Percentiles rank a stretch among this genome's conserved stretches.
Evolutionary conservation across 768 basidiomycete species (phyloP).

Genomic region (Candolleomyces eurysporus): DNA sequence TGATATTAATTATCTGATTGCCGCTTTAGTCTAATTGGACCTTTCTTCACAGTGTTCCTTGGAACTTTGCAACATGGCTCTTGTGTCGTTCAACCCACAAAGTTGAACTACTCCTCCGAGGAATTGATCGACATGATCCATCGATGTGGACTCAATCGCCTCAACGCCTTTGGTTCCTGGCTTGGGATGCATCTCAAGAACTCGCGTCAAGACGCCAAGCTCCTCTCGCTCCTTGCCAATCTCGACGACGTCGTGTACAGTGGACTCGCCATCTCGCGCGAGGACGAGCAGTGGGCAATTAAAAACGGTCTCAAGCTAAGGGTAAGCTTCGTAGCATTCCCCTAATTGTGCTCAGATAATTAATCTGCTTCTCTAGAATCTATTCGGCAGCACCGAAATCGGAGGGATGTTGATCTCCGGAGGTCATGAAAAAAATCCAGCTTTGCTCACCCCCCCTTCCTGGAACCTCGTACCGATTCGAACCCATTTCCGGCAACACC

Average conservation of each 20-base stretch:
- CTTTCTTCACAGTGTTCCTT: conserved; percentile 54
- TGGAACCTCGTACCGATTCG: conserved; percentile 65
- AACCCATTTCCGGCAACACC: conserved; percentile 47
- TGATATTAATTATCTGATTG: conserved; percentile 22
- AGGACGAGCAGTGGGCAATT: conserved; percentile 73
- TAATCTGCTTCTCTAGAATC: conserved; percentile 49
- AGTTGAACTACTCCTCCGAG: conserved; percentile 59
- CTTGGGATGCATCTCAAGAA: conserved; percentile 61
- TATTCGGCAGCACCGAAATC: conserved; percentile 82
- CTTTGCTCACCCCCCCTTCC: conserved; percentile 57
- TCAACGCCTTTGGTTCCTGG: conserved; percentile 75
- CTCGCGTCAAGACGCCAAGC: conserved; percentile 56
- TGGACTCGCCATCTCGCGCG: conserved; percentile 60
- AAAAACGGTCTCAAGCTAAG: conserved; percentile 60
- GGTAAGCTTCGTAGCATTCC: conserved; percentile 38
- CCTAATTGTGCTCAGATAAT: conserved; percentile 11
- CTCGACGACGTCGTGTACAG: conserved; percentile 66
- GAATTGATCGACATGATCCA: conserved; percentile 73
- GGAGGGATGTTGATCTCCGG: conserved; percentile 71
- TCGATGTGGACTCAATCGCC: conserved; percentile 65
- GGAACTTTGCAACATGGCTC: conserved; percentile 70
- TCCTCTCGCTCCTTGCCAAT: conserved; percentile 52
- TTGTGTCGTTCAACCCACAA: conserved; percentile 70
- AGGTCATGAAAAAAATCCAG: conserved; percentile 47
- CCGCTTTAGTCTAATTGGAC: conserved; percentile 19